These are phyloP conservation scores for Drechslera avenae DNA, from an alignment of 2,329 filamentous ascomycete species.

Conservation along the genomic window DNA sequence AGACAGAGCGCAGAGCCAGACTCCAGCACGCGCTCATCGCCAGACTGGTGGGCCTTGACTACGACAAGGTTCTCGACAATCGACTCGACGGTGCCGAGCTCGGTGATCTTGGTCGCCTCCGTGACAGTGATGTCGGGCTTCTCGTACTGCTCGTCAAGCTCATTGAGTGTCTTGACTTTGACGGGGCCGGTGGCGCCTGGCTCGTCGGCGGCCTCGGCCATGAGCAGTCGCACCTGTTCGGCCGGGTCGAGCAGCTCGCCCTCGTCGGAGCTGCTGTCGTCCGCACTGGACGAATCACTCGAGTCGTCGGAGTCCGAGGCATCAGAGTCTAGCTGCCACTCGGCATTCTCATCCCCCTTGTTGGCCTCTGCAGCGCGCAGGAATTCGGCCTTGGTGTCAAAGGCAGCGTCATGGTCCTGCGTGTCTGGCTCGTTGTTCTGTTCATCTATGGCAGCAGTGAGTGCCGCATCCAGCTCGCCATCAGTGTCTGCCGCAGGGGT, in stretches of 20 bases:
- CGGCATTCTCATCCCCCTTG: constrained; percentile 63
- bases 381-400: constrained; percentile 49
- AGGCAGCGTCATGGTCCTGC: constrained; percentile 1
- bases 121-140: constrained; percentile 82
- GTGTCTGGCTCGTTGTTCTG: constrained; percentile 15
- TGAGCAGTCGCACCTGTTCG: constrained; percentile 81
- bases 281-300: constrained; percentile 54
- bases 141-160: constrained; percentile 58
- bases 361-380: constrained; percentile 52
- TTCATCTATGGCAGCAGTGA: constrained; percentile 19
- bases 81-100: constrained; percentile 75
- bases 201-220: constrained; percentile 82
- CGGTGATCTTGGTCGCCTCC: constrained; percentile 74
- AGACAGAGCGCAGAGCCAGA: constrained; percentile 82
- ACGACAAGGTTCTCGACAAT: constrained; percentile 80
- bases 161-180: constrained; percentile 80
- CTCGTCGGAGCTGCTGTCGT: constrained; percentile 63
- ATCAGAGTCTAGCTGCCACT: constrained; percentile 78
- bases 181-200: constrained; percentile 68
- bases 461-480: constrained; percentile 24
- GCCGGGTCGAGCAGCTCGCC: constrained; percentile 73
- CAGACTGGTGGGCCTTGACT: constrained; percentile 76
- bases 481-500: constrained; percentile 21
- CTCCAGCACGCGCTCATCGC: constrained; percentile 85
- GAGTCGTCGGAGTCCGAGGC: constrained; percentile 55